These are phyloP conservation scores for Kwoniella dendrophila DNA, from an alignment of 768 basidiomycete genomes.

Conservation along the genomic window DNA sequence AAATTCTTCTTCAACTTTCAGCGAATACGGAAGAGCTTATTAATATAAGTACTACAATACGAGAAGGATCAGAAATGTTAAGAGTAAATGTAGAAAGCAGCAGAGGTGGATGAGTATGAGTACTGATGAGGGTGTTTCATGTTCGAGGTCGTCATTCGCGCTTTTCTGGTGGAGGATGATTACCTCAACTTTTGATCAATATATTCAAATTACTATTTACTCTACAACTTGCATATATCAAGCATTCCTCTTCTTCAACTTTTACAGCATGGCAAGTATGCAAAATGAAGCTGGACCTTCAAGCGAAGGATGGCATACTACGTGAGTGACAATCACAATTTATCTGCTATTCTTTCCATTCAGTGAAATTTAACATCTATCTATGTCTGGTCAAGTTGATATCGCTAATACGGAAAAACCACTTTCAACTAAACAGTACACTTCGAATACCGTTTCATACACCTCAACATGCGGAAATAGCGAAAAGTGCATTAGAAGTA, in stretches of 20 bases:
- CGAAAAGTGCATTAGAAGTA: conserved; percentile 80
- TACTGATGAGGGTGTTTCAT: not conserved
- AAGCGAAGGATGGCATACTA: conserved; percentile 32
- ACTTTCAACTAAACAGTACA: conserved; percentile 57
- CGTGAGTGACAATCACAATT: conserved; percentile 13
- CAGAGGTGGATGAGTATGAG: not conserved
- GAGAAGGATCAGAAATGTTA: not conserved
- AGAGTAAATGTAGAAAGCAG: not conserved
- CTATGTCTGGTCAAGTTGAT: no score
- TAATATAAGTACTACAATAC: no score
- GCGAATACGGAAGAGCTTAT: no score
- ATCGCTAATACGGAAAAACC: no score
- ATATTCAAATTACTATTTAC: no score
- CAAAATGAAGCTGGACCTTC: conserved; percentile 32
- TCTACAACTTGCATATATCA: no score
- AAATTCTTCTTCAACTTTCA: no score
- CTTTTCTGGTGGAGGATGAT: conserved; percentile 1
- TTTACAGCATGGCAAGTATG: conserved; percentile 9
- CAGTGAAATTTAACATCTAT: no score
- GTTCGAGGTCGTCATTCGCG: not conserved
- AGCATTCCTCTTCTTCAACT: not conserved
- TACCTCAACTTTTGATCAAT: no score
- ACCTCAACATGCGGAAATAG: conserved; percentile 73
- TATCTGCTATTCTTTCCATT: not conserved
- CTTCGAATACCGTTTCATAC: conserved; percentile 78